These are phyloP conservation scores for Saposhnikovia divaricata DNA, from an alignment of 129 eudicot species.

Conservation along the genomic window DNA sequence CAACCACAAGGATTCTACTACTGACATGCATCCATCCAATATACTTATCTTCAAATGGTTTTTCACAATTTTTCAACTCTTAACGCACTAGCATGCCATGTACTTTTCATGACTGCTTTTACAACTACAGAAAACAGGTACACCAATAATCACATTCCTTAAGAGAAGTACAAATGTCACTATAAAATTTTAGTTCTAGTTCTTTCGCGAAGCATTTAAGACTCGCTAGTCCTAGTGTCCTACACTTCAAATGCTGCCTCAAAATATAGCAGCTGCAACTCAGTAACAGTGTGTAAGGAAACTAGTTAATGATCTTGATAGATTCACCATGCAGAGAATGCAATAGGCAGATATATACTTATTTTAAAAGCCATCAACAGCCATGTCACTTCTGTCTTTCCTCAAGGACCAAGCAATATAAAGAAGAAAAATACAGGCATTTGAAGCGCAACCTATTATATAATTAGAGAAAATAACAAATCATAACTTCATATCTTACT, in stretches of 20 bases:
- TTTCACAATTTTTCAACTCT: not conserved
- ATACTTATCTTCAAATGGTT: not conserved
- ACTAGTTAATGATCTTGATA: not conserved
- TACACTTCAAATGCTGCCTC: not conserved
- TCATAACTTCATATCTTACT: not conserved
- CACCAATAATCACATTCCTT: not conserved
- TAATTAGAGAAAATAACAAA: no score
- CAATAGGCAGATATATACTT: not conserved
- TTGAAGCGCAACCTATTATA: not conserved
- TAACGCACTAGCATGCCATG: not conserved
- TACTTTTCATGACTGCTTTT: conserved; percentile 1
- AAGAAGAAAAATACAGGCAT: not conserved
- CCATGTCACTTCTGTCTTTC: not conserved
- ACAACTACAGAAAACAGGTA: not conserved
- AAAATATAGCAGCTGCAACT: not conserved
- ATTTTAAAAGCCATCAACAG: not conserved
- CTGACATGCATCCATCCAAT: not conserved
- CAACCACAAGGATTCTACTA: not conserved
- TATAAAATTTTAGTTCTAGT: not conserved
- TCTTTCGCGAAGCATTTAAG: not conserved
- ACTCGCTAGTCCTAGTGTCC: not conserved
- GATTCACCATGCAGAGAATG: not conserved
- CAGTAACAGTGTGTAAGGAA: not conserved
- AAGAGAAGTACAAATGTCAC: not conserved
- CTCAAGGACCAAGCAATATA: not conserved